Base-by-base conservation (phyloP, 2,329 filamentous ascomycete species). In the Metarhizium sp. region DNA sequence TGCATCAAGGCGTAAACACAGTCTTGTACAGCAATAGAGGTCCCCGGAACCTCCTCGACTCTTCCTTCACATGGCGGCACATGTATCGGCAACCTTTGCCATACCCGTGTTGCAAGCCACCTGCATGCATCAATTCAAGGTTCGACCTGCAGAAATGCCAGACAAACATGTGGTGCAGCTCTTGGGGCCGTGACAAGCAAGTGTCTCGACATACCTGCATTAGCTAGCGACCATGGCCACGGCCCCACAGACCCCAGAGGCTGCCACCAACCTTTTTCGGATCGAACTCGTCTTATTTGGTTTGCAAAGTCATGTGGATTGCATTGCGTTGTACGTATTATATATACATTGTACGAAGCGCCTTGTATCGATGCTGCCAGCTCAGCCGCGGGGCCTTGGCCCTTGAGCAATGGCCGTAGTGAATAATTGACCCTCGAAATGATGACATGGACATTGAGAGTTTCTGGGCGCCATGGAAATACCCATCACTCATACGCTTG, bases 151-250 rank as follows among this genome's bases (percentile, higher is more conserved):
- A 46, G 38, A 46, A 18, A 5, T 36, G 51, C 47, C 40, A 36
- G 51, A 52, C 42, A 52, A 52, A 47, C 51, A 52, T 52, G 51
- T 52, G 51, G 51, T 46, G 42, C 20, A 8, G 4, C 6, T 4
- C 48, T 20, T 25, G 29, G 32, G 29, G 32, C 14, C 30, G 7
- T 30, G 45, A 18, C 20, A 42, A 49, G 56, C 56, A 51, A 54
- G 20, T 51, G 50, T 46, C 50, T 57, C 53, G 46, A 11, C 53
- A 55, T 57, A 48, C 56, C 4, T 57, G 50, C 56, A 57, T 57
- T 52, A 55, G 47, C 42, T 46, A 14, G 18, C 14, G 25, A 42
- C 45, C 25, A 36, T 46, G 45, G 46, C 55, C 50, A 52, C n/a
- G 42, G 18, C 42, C n/a, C 42, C 45, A 46, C 55, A 53, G 47